These are phyloP conservation scores for Fusarium sp. DNA, from an alignment of 2,329 filamentous ascomycete genomes.

Conservation along the genomic window DNA sequence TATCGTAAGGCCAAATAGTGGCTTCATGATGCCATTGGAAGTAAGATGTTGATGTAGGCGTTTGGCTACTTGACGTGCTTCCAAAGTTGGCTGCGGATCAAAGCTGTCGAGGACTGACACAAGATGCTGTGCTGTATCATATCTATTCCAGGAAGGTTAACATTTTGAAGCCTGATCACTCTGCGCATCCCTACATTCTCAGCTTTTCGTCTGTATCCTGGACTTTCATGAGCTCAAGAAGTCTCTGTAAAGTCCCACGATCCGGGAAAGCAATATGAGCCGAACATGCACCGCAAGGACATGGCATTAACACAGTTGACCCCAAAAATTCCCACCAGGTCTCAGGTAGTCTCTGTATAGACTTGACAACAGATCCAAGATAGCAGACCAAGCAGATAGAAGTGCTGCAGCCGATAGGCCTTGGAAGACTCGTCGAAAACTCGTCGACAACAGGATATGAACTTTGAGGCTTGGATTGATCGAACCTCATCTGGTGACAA, in stretches of 20 bases:
- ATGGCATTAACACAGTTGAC: not conserved
- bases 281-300: not conserved
- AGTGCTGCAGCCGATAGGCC: not conserved
- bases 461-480: not conserved
- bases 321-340: not conserved
- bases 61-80: not conserved
- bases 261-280: not conserved
- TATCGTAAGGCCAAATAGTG: not conserved
- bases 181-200: not conserved
- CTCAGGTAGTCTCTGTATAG: not conserved
- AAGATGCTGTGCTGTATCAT: not conserved
- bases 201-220: not conserved
- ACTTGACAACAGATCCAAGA: not conserved
- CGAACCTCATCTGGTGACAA: not conserved
- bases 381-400: not conserved
- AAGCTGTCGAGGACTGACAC: not conserved
- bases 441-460: not conserved
- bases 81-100: not conserved
- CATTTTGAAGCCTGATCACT: rapidly evolving
- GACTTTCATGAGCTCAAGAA: not conserved
- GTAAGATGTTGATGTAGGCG: not conserved
- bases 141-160: not conserved
- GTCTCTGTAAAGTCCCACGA: not conserved
- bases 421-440: not conserved
- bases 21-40: not conserved